A percentile compares a stretch with the other conserved stretches of the same genome.
Evolutionary conservation across 2,329 filamentous ascomycete genomes (phyloP).

Genomic region (Cytospora schulzeri): DNA sequence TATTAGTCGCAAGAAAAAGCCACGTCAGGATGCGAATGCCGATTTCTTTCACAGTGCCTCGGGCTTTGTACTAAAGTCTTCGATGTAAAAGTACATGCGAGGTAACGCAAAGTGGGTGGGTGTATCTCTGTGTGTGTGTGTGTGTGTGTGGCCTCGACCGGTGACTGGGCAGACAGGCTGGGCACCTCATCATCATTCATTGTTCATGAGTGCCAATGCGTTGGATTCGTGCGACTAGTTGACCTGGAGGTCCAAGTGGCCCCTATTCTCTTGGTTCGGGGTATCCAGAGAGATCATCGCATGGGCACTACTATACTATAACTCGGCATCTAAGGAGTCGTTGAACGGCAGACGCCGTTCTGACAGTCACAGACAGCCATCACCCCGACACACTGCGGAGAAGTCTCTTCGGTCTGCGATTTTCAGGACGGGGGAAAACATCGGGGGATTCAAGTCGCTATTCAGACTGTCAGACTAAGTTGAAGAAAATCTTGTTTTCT

Average conservation of each 20-base stretch:
- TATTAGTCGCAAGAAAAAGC: neutral
- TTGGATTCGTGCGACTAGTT: neutral
- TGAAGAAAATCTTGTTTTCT: constrained; percentile 20
- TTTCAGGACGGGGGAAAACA: neutral
- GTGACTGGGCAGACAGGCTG: neutral
- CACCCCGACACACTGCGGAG: neutral
- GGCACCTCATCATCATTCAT: neutral
- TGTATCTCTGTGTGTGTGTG: no score
- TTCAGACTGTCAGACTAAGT: neutral
- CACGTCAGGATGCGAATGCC: neutral
- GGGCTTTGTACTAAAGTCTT: neutral
- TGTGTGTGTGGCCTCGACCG: no score
- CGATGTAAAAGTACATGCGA: neutral
- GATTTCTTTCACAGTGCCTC: neutral
- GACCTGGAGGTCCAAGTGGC: neutral
- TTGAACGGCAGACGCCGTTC: constrained; percentile 6
- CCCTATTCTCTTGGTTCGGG: constrained; percentile 6
- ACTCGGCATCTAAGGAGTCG: constrained; percentile 2
- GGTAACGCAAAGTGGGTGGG: no score
- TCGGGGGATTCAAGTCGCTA: neutral
- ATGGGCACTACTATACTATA: constrained; percentile 10
- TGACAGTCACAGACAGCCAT: neutral
- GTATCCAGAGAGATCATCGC: constrained; percentile 8
- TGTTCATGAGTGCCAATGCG: neutral
- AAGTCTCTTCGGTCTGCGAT: neutral